Evolutionary conservation across 441 rosid genomes (phyloP).

Genomic region (Corymbia citriodora): DNA sequence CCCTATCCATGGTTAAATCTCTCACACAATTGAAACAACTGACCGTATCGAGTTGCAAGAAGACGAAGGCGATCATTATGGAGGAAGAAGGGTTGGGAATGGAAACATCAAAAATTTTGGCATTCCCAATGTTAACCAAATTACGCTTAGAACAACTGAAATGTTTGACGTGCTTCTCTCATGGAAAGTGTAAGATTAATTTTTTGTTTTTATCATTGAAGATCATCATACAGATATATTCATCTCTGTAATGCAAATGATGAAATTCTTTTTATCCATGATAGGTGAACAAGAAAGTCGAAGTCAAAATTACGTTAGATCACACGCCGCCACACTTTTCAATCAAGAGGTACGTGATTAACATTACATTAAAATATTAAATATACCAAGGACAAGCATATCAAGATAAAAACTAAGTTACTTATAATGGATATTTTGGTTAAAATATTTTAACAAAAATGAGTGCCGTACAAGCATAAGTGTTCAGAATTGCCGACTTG

Average conservation of each 20-base stretch:
- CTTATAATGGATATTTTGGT: not conserved
- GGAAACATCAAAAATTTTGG: not conserved
- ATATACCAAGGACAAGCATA: not conserved
- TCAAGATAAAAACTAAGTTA: not conserved
- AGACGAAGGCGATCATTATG: not conserved
- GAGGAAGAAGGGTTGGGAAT: not conserved
- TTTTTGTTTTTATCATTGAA: not conserved
- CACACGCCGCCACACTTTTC: not conserved
- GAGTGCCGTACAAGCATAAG: not conserved
- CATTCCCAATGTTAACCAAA: not conserved
- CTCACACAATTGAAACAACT: rapidly evolving
- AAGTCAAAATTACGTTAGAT: rapidly evolving
- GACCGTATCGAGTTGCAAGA: rapidly evolving
- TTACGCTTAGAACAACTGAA: rapidly evolving
- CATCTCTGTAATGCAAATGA: rapidly evolving
- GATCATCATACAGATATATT: not conserved
- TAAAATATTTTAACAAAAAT: not conserved
- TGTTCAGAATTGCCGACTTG: no score
- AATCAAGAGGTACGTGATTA: not conserved
- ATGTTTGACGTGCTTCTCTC: not conserved
- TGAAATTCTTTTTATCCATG: not conserved
- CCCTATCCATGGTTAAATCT: not conserved
- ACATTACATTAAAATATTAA: not conserved
- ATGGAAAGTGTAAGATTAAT: no score
- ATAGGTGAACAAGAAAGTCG: not conserved